phyloP scores from a whole-genome alignment of 1,284 basidiomycete genomes.

The Hymenochaete sp. region DNA sequence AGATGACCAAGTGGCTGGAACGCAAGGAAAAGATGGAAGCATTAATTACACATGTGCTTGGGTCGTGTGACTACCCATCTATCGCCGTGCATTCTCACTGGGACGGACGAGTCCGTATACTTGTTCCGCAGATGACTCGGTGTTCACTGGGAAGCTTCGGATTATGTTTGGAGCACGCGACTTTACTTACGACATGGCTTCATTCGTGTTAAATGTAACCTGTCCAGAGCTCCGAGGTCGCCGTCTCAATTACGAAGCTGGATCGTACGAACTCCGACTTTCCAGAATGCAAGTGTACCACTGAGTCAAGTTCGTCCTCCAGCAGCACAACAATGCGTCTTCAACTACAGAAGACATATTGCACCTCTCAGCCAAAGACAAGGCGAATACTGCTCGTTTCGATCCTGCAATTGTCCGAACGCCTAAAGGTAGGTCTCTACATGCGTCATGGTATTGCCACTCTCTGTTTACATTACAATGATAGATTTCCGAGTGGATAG shows the following conservation, averaged over 20 bases:
- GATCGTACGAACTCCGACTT: neutral
- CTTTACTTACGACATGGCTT: neutral
- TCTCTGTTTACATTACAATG: neutral
- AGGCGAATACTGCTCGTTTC: neutral
- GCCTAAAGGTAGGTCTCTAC: neutral
- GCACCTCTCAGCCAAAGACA: neutral
- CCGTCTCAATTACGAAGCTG: neutral
- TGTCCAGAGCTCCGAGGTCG: neutral
- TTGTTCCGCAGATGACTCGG: neutral
- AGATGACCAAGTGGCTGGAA: constrained; percentile 31
- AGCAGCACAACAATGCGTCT: neutral
- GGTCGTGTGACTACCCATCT: neutral
- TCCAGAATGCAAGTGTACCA: neutral
- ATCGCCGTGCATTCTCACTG: neutral
- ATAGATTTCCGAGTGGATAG: constrained; percentile 22
- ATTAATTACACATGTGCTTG: neutral
- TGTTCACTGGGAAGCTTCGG: neutral
- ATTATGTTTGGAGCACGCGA: neutral
- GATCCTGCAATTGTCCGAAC: constrained; percentile 2
- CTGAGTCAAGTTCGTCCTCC: neutral
- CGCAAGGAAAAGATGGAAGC: constrained; percentile 16
- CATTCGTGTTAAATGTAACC: neutral
- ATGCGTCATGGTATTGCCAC: neutral
- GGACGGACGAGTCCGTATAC: neutral
- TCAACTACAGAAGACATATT: neutral